A percentile compares a stretch with the other conserved stretches of the same genome.
Conservation (phyloP, 2,329 filamentous ascomycete species). For the Nemania abortiva region DNA sequence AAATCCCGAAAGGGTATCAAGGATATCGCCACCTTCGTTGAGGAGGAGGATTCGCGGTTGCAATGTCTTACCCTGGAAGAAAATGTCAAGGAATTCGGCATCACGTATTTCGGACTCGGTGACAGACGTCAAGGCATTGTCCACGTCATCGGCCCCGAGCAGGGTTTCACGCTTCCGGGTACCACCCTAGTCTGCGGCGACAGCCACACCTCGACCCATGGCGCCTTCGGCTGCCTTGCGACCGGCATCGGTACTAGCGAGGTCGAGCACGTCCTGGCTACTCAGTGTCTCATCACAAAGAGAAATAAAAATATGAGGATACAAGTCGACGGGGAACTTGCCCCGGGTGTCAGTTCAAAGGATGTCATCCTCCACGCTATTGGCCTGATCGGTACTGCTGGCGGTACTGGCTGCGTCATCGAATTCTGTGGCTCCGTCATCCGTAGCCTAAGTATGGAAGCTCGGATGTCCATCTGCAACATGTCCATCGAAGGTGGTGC, state of each 20-base stretch:
- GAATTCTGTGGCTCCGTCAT: constrained; percentile 98
- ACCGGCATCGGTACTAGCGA: constrained; percentile 98
- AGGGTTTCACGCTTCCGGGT: constrained; percentile 96
- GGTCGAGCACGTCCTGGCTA: constrained; percentile 97
- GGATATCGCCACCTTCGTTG: constrained; percentile 92
- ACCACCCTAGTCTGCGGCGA: constrained; percentile 98
- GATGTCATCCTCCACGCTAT: constrained; percentile 95
- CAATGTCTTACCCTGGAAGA: constrained; percentile 97
- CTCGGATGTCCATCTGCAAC: constrained; percentile 99
- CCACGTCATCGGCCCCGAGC: constrained; percentile 97
- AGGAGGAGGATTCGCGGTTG: constrained; percentile 91
- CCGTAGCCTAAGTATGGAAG: constrained; percentile 90
- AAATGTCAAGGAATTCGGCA: constrained; percentile 95
- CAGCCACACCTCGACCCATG: constrained; percentile 97
- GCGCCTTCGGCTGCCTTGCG: constrained; percentile 92
- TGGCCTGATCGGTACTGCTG: constrained; percentile 92
- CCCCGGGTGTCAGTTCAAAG: constrained; percentile 94
- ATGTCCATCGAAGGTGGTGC: constrained; percentile 99
- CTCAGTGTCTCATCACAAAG: constrained; percentile 93
- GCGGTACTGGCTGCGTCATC: constrained; percentile 93
- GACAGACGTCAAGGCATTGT: constrained; percentile 99
- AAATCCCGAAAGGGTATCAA: constrained; percentile 91
- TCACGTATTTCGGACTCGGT: constrained; percentile 96
- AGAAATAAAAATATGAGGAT: constrained; percentile 99
- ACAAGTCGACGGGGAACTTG: constrained; percentile 90